Base-by-base conservation (phyloP, 352 stramenopile genomes). In the Phytopythium mirpurense region DNA sequence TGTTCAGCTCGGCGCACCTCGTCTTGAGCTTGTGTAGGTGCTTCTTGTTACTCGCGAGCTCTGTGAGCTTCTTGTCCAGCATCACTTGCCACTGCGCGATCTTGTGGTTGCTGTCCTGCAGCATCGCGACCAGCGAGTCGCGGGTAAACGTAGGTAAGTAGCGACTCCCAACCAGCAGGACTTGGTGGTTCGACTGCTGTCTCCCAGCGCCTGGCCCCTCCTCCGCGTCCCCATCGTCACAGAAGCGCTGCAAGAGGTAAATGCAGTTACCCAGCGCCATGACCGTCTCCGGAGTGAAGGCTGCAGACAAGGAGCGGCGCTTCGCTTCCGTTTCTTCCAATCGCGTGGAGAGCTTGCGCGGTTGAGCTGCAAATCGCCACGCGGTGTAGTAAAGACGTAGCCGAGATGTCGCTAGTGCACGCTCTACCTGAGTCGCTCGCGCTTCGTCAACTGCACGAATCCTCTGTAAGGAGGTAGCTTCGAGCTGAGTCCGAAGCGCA, bases 181-280 rank as follows among this genome's bases (percentile, higher is more conserved):
- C 36, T 21, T 21, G 18, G 2, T 41, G 18, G 6, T 9, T 12
- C 18, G 6, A 21, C 5, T 12, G 36, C 76, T 57, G 36, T 75
- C 56, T 1, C 56, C 34, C 18, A 73, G 56, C 15, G 65, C 49
- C 7, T 66, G 46, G 32, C 26, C 16, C 51, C 44, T 52, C 12
- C 42, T 19, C 0, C 5, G 10, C 11, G 48, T 43, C 23, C 35
- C 59, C 48, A 6, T 72, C 68, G 21, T 64, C 60, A 41, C 71
- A 81, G 44, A 81, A 78, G 34, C 64, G 60, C 35, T 67, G 71
- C 12, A 81, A 55, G 10, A 81, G 59, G 10, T 70, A 58, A 21
- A 81, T 74, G 32, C 71, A 81, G 31, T 72, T 78, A 37, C 65
- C 63, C 42, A 81, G 53, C 6, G 68, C 63, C 51, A 67, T 67